These are phyloP conservation scores for Nicotiana rustica DNA, from an alignment of 305 asterid species.

Conservation along the genomic window DNA sequence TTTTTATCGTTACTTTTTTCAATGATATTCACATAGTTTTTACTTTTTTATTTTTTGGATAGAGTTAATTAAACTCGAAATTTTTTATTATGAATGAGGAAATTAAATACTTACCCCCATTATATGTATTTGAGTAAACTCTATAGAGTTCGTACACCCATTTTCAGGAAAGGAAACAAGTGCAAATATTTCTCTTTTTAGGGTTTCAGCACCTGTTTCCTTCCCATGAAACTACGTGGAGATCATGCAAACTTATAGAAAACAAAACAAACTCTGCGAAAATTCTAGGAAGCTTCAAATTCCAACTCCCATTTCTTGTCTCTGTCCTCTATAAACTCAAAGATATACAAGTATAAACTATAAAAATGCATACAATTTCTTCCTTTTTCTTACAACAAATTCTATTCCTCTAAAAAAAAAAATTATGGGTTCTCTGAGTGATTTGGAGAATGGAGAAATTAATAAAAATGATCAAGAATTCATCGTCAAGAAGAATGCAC, in stretches of 20 bases:
- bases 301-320: slow-evolving; percentile 1
- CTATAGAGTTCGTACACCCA: not conserved
- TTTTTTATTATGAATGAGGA: no score
- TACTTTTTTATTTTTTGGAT: not conserved
- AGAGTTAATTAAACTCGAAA: no score
- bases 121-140: no score
- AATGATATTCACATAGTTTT: no score
- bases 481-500: slow-evolving; percentile 31
- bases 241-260: slow-evolving; percentile 32
- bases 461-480: slow-evolving; percentile 24
- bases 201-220: slow-evolving; percentile 25
- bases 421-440: slow-evolving; percentile 37
- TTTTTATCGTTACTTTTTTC: not conserved
- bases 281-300: slow-evolving; percentile 32
- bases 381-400: not conserved
- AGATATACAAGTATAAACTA: slow-evolving; percentile 9
- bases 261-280: not conserved
- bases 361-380: not conserved
- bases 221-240: slow-evolving; percentile 30
- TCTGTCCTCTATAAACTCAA: slow-evolving; percentile 4
- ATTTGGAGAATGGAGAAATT: slow-evolving; percentile 42
- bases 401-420: not conserved
- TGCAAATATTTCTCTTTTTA: not conserved
- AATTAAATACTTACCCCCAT: no score
- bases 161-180: not conserved